Evolutionary conservation across 257 asterid species (phyloP).

Genomic region (Solanum megistacrolobum): DNA sequence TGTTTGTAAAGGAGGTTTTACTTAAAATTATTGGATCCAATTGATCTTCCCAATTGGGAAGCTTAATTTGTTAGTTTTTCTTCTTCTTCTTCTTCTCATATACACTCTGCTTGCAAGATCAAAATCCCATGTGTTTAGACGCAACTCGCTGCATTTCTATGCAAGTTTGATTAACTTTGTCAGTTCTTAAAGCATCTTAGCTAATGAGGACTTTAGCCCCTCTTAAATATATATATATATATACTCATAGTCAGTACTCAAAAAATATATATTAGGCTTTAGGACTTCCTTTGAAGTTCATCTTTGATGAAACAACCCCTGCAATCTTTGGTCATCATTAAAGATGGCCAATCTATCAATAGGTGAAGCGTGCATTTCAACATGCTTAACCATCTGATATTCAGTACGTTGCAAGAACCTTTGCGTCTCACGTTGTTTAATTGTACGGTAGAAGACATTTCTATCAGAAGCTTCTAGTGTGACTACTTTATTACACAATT

Average conservation of each 20-base stretch:
- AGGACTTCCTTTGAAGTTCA: background rate
- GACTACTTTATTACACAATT: background rate
- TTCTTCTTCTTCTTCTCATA: background rate
- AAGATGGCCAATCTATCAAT: background rate
- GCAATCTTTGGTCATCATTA: background rate
- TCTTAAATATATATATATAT: background rate
- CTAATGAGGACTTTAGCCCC: background rate
- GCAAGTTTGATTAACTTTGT: background rate
- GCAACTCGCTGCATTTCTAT: background rate
- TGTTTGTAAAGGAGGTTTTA: background rate
- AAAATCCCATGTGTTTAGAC: background rate
- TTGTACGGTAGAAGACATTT: background rate
- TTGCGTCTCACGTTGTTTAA: background rate
- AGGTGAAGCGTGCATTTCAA: no score
- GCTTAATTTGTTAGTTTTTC: background rate
- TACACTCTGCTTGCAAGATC: background rate
- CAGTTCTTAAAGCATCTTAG: background rate
- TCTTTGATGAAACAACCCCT: background rate
- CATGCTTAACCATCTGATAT: background rate
- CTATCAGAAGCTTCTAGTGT: background rate
- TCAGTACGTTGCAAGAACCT: background rate
- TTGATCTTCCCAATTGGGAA: background rate
- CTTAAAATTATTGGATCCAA: background rate
- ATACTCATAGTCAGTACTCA: background rate
- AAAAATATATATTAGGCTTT: background rate